These are phyloP conservation scores for Globisporangium recalcitrans DNA, from an alignment of 352 stramenopile genomes.

Conservation along the genomic window DNA sequence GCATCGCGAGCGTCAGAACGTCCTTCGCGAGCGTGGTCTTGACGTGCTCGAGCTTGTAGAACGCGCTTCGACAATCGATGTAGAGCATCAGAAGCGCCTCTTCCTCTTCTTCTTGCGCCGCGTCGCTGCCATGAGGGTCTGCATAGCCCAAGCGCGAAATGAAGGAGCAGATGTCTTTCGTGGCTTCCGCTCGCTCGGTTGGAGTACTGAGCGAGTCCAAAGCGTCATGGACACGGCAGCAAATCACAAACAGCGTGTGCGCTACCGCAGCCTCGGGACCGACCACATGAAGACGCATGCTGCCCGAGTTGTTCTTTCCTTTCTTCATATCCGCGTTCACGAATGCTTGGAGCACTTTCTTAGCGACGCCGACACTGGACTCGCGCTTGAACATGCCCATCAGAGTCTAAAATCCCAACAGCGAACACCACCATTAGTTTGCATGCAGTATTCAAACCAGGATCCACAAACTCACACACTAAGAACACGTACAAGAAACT, in stretches of 20 bases:
- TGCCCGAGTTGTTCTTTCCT: conserved; percentile 20
- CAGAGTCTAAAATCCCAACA: too few relatives aligned
- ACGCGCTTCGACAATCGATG: conserved; percentile 80
- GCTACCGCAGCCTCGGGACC: conserved; percentile 72
- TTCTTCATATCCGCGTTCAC: conserved; percentile 26
- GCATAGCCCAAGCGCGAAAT: conserved; percentile 57
- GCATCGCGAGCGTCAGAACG: conserved; percentile 59
- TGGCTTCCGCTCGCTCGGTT: conserved; percentile 50
- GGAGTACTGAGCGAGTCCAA: conserved; percentile 73
- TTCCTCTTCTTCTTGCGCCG: conserved; percentile 53
- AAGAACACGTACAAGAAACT: conserved; percentile 49
- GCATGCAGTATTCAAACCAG: neutral
- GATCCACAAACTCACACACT: neutral
- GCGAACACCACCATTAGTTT: too few relatives aligned
- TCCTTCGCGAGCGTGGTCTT: conserved; percentile 51
- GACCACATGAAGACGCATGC: conserved; percentile 56
- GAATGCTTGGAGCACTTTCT: conserved; percentile 80
- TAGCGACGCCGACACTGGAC: conserved; percentile 73
- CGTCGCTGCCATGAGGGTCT: conserved; percentile 5
- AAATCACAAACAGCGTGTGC: conserved; percentile 85
- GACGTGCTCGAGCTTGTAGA: conserved; percentile 84
- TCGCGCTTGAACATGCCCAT: conserved; percentile 86
- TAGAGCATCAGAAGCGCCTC: conserved; percentile 85
- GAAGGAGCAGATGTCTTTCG: conserved; percentile 74
- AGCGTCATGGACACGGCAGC: conserved; percentile 76